These are phyloP conservation scores for Microstroma glucosiphilum DNA, from an alignment of 1,284 basidiomycete species.

Conservation along the genomic window DNA sequence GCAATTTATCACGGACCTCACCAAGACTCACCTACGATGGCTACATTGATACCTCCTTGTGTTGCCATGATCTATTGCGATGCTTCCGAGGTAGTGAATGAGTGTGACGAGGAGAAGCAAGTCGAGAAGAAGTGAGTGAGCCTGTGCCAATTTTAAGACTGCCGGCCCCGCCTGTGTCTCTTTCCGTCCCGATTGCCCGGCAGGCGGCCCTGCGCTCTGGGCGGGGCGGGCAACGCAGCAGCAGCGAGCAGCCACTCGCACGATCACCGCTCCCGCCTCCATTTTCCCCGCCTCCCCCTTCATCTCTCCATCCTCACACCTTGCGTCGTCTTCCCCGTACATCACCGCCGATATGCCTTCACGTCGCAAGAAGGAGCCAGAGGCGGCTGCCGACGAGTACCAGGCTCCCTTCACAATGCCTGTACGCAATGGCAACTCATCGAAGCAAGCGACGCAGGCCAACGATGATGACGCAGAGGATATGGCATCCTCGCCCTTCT, in stretches of 20 bases:
- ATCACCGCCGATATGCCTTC: neutral
- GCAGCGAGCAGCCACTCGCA: too few relatives aligned
- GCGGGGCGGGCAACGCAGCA: too few relatives aligned
- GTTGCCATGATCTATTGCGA: slow-evolving; percentile 18
- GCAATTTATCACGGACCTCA: too few relatives aligned
- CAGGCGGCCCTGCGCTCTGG: too few relatives aligned
- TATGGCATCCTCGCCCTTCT: slow-evolving; percentile 38
- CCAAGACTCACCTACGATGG: slow-evolving; percentile 25
- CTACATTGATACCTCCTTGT: slow-evolving; percentile 36
- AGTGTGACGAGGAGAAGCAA: too few relatives aligned
- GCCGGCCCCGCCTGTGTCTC: too few relatives aligned
- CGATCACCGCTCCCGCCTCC: too few relatives aligned
- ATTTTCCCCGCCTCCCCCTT: too few relatives aligned
- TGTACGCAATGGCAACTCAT: slow-evolving; percentile 11
- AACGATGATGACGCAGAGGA: slow-evolving; percentile 8
- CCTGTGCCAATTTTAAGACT: too few relatives aligned
- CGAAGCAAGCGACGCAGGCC: neutral
- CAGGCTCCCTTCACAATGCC: slow-evolving; percentile 42
- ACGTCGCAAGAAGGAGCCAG: neutral
- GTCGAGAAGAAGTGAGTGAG: too few relatives aligned
- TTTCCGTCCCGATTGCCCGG: too few relatives aligned
- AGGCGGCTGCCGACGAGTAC: slow-evolving; percentile 36
- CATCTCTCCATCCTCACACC: neutral
- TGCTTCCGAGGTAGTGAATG: too few relatives aligned
- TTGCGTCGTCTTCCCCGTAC: neutral